phyloP scores from a whole-genome alignment of 495 filamentous ascomycete genomes.

The Trichocladium uniseriatum region DNA sequence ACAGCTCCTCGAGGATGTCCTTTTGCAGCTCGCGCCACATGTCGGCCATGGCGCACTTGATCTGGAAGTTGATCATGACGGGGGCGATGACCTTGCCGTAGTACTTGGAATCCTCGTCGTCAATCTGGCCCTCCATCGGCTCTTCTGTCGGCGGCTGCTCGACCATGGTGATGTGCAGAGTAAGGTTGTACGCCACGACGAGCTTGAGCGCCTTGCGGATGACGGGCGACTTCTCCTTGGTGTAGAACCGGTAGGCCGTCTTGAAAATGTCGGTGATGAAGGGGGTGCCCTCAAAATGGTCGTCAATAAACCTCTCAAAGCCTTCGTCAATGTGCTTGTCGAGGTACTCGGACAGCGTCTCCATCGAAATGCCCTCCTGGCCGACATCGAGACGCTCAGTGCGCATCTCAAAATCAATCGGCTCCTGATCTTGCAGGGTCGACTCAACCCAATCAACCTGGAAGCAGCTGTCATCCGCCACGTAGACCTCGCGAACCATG shows the following conservation, averaged over 20 bases:
- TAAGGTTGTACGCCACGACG: slow-evolving; percentile 86
- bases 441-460: slow-evolving; percentile 83
- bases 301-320: slow-evolving; percentile 85
- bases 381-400: slow-evolving; percentile 80
- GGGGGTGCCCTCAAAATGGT: slow-evolving; percentile 86
- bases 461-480: slow-evolving; percentile 86
- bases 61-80: slow-evolving; percentile 97
- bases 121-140: slow-evolving; percentile 65
- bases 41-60: slow-evolving; percentile 87
- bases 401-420: slow-evolving; percentile 69
- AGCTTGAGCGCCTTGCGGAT: slow-evolving; percentile 88
- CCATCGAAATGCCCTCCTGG: slow-evolving; percentile 68
- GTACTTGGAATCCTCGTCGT: slow-evolving; percentile 68
- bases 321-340: slow-evolving; percentile 84
- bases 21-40: slow-evolving; percentile 96
- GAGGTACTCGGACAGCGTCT: slow-evolving; percentile 73
- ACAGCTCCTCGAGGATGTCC: slow-evolving; percentile 87
- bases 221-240: slow-evolving; percentile 69
- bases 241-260: slow-evolving; percentile 84
- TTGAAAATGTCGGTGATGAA: slow-evolving; percentile 91
- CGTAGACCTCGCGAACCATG: slow-evolving; percentile 80
- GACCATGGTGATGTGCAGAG: slow-evolving; percentile 82
- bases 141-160: slow-evolving; percentile 79
- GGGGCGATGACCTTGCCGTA: slow-evolving; percentile 80
- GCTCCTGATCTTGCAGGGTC: slow-evolving; percentile 51